Percentiles rank a stretch among this genome's conserved stretches.
Evolutionary conservation across 2,329 filamentous ascomycete species (phyloP).

Genomic region (Colletotrichum tropicale): DNA sequence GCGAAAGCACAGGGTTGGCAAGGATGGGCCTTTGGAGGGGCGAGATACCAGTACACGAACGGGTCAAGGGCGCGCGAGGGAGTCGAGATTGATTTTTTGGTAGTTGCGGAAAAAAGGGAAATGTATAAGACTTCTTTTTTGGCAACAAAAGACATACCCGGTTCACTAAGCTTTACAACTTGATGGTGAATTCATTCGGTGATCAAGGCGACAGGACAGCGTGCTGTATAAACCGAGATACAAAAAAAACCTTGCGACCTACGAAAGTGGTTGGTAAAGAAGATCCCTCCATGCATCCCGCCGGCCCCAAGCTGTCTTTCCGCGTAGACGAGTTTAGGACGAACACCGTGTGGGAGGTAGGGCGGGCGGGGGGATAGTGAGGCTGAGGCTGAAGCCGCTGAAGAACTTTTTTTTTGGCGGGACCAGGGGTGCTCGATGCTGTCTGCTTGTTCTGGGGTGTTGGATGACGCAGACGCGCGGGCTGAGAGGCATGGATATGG

Average conservation of each 20-base stretch:
- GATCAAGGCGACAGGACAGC: no score
- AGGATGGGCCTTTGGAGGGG: slow-evolving; percentile 1
- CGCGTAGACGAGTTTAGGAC: not conserved
- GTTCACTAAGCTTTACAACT: not conserved
- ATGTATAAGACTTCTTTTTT: not conserved
- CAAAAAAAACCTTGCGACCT: not conserved
- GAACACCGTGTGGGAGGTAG: slow-evolving; percentile 1
- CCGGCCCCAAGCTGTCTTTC: not conserved
- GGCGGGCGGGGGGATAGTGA: not conserved
- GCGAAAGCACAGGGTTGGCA: not conserved
- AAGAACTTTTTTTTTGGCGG: not conserved
- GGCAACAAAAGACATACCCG: not conserved
- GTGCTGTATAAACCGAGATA: not conserved
- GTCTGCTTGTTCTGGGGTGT: not conserved
- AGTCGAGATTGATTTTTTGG: not conserved
- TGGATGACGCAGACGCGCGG: not conserved
- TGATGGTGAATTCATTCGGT: not conserved
- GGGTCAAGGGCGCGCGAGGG: slow-evolving; percentile 14
- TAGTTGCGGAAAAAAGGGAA: not conserved
- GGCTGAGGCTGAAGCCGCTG: not conserved
- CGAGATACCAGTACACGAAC: slow-evolving; percentile 20
- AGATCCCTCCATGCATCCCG: not conserved
- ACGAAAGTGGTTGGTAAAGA: not conserved
- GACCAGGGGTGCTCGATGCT: not conserved
- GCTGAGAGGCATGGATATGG: not conserved